Conservation (phyloP, 768 basidiomycete genomes). For the Podaxis carcinomalis region DNA sequence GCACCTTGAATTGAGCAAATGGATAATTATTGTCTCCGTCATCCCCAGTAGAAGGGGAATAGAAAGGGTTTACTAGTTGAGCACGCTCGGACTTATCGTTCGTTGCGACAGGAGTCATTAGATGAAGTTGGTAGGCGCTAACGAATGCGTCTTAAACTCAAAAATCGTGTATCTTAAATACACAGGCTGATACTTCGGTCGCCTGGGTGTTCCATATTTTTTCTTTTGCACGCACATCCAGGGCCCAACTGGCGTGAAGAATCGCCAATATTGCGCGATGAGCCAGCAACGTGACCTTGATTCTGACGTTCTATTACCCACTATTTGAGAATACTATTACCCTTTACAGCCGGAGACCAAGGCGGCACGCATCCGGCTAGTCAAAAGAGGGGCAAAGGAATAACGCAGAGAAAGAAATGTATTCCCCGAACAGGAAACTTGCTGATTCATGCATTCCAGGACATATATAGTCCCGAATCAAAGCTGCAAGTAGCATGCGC, state of each 20-base stretch:
- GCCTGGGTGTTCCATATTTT: background rate
- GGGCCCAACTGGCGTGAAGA: constrained; percentile 15
- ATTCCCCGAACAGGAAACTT: background rate
- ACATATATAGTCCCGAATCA: constrained; percentile 1
- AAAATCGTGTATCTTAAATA: background rate
- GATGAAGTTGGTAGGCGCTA: background rate
- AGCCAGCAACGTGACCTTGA: constrained; percentile 11
- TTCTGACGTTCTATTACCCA: background rate
- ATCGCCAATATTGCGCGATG: constrained; percentile 12
- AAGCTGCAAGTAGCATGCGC: background rate
- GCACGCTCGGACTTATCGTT: constrained; percentile 12
- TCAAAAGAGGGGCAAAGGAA: background rate
- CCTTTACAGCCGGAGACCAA: background rate
- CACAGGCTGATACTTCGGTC: background rate
- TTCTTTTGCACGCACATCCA: background rate
- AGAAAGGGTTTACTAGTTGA: constrained; percentile 58
- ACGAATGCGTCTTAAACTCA: background rate
- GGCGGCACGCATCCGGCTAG: background rate
- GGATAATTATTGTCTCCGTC: constrained; percentile 48
- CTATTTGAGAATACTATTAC: background rate
- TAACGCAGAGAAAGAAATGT: background rate
- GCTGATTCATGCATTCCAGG: background rate
- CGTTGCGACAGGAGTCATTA: constrained; percentile 51
- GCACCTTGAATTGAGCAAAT: constrained; percentile 57
- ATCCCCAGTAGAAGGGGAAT: constrained; percentile 54